Evolutionary conservation across 768 basidiomycete species (phyloP).

Genomic region (Strobilomyces echinocephalus): DNA sequence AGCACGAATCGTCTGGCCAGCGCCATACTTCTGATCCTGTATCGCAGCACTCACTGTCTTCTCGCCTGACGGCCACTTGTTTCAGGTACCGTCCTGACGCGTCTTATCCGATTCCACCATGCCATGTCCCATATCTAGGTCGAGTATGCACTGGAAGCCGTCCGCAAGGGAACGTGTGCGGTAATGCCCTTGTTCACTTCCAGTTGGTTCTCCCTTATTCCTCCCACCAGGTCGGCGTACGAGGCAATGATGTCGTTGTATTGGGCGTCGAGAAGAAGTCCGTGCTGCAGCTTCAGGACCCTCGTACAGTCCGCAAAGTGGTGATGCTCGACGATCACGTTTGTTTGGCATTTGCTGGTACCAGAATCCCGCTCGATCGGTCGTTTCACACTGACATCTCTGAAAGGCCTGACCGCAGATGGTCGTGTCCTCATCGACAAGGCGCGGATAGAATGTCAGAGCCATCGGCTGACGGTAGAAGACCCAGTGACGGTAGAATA

Average conservation of each 20-base stretch:
- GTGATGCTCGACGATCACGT: slow-evolving; percentile 98
- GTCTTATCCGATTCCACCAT: slow-evolving; percentile 15
- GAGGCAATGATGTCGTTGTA: slow-evolving; percentile 91
- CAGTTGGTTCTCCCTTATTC: slow-evolving; percentile 1
- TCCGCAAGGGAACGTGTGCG: slow-evolving; percentile 94
- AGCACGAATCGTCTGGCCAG: slow-evolving; percentile 4
- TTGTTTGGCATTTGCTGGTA: slow-evolving; percentile 96
- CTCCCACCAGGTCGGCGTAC: slow-evolving; percentile 76
- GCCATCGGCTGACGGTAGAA: slow-evolving; percentile 93
- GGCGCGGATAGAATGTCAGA: slow-evolving; percentile 96
- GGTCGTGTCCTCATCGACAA: slow-evolving; percentile 97
- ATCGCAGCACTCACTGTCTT: slow-evolving; percentile 87
- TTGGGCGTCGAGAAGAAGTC: slow-evolving; percentile 99
- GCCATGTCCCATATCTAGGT: slow-evolving; percentile 53
- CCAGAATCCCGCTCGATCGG: slow-evolving; percentile 19
- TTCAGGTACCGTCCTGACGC: slow-evolving; percentile 63
- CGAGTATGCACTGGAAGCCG: slow-evolving; percentile 98
- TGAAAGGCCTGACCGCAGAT: slow-evolving; percentile 88
- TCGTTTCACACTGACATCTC: slow-evolving; percentile 8
- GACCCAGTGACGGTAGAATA: slow-evolving; percentile 98
- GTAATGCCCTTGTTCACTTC: slow-evolving; percentile 43
- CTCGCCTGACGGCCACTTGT: slow-evolving; percentile 97
- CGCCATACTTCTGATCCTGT: slow-evolving; percentile 2
- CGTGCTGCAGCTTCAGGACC: slow-evolving; percentile 94
- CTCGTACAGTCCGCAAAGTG: slow-evolving; percentile 94